Evolutionary conservation across 2,329 filamentous ascomycete species (phyloP).

Genomic region (Botryotinia narcissicola): DNA sequence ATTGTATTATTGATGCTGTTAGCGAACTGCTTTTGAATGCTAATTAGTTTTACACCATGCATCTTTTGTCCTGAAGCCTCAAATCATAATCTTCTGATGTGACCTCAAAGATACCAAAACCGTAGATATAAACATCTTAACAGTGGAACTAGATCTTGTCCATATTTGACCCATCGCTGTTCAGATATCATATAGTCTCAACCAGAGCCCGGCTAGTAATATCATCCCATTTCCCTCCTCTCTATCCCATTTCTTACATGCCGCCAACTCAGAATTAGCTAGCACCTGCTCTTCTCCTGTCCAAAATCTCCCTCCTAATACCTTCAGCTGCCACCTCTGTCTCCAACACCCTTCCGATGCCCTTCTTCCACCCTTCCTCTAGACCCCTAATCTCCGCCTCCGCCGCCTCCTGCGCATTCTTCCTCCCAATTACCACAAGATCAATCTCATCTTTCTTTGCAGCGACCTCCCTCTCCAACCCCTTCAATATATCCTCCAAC

Average conservation of each 20-base stretch:
- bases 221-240: no score
- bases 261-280: not conserved
- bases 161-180: not conserved
- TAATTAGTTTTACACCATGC: constrained; percentile 15
- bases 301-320: constrained; percentile 64
- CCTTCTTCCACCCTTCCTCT: constrained; percentile 75
- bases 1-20: constrained; percentile 17
- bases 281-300: constrained; percentile 52
- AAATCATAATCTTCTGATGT: not conserved
- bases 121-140: not conserved
- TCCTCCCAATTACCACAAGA: constrained; percentile 66
- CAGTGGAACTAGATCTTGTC: not conserved
- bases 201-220: not conserved
- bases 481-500: constrained; percentile 67
- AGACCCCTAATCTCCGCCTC: constrained; percentile 70
- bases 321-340: constrained; percentile 80
- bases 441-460: constrained; percentile 68
- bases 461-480: constrained; percentile 72
- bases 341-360: constrained; percentile 78
- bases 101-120: not conserved
- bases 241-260: not conserved
- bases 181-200: not conserved
- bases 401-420: constrained; percentile 66
- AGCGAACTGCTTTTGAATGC: constrained; percentile 18
- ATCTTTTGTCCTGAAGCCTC: not conserved